phyloP scores from a whole-genome alignment of 2,329 filamentous ascomycete species.

The Karstenula rhodostoma region DNA sequence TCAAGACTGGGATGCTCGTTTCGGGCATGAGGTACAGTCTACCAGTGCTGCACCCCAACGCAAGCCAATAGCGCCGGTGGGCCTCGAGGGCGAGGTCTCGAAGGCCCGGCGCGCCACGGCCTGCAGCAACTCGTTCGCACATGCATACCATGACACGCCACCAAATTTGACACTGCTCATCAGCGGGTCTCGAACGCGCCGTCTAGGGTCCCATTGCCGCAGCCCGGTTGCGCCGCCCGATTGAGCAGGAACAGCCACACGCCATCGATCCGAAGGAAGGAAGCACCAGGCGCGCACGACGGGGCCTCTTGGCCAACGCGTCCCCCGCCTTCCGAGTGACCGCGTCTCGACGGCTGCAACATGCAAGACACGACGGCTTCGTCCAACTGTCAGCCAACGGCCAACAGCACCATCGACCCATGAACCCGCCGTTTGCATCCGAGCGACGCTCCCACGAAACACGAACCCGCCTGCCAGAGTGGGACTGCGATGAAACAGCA shows the following conservation, averaged over 20 bases:
- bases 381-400: not conserved
- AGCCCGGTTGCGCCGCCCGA: too few species aligned
- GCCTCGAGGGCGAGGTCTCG: not conserved
- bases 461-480: not conserved
- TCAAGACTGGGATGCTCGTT: not conserved
- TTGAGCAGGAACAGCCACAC: too few species aligned
- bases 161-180: not conserved
- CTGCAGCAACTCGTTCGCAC: not conserved
- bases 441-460: not conserved
- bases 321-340: not conserved
- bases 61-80: not conserved
- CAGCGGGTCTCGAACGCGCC: too few species aligned
- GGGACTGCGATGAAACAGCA: not conserved
- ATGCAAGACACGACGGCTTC: not conserved
- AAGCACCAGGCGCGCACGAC: not conserved
- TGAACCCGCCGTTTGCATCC: not conserved
- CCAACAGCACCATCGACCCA: not conserved
- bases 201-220: too few species aligned
- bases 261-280: too few species aligned
- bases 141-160: not conserved
- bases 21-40: not conserved
- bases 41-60: not conserved
- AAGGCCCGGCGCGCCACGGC: not conserved
- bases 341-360: too few species aligned
- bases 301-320: not conserved